Evolutionary conservation across 2,329 filamentous ascomycete genomes (phyloP).

Genomic region (Aspergillus sclerotialis): DNA sequence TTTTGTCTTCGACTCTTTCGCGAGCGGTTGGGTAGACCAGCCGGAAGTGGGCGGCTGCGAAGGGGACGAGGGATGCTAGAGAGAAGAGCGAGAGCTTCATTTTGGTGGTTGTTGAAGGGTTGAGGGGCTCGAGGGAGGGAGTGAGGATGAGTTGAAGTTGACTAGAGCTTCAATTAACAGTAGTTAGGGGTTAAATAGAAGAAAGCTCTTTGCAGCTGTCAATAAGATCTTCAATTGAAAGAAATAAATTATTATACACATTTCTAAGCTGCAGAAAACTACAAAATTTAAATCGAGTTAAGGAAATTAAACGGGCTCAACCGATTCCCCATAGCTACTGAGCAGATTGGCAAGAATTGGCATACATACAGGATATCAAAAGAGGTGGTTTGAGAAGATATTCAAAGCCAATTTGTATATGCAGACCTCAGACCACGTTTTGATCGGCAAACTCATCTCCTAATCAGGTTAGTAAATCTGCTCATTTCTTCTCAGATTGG

Average conservation of each 20-base stretch:
- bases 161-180: neutral
- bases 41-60: slow-evolving; percentile 50
- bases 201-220: neutral
- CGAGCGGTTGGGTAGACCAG: slow-evolving; percentile 47
- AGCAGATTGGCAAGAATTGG: too few species aligned
- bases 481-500: slow-evolving; percentile 22
- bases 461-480: slow-evolving; percentile 19
- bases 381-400: neutral
- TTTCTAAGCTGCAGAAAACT: too few species aligned
- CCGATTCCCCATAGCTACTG: too few species aligned
- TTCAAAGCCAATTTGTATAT: too few species aligned
- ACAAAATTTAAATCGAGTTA: too few species aligned
- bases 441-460: too few species aligned
- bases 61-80: slow-evolving; percentile 36
- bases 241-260: too few species aligned
- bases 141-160: neutral
- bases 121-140: neutral
- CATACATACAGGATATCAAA: too few species aligned
- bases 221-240: too few species aligned
- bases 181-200: neutral
- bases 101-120: slow-evolving; percentile 2
- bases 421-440: too few species aligned
- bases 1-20: slow-evolving; percentile 43
- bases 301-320: too few species aligned
- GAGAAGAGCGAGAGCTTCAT: slow-evolving; percentile 29